Evolutionary conservation across 306 rosid genomes (phyloP), one percentile per base, ranked within the genome.

Genomic region (Pyrus communis): DNA sequence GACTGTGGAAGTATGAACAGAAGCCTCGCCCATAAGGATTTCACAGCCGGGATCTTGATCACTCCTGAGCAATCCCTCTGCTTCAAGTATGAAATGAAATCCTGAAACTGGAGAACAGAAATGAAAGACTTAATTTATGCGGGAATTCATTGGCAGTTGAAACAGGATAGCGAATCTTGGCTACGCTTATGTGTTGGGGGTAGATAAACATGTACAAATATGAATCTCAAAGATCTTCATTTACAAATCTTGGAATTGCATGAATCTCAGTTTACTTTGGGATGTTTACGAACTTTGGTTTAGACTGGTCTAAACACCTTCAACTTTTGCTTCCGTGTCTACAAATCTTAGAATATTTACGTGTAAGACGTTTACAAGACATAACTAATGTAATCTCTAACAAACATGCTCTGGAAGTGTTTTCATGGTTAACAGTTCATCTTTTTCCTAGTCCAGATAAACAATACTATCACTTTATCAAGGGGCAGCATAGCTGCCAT

Each of bases 11-110:
- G 93, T 79, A 95, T 85, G 82, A 92, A 95, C 13, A 95, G 91
- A 75, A 95, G 93, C 88, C 98, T 90, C 17, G 97, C 90, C 98
- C 98, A 92, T 73, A 90, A 82, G 71, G 91, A 85, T 84, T 87
- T 92, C 23, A 89, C 79, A 33, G 93, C 89, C 46, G 96, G 96
- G 68, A 92, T 82, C 82, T 95, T 95, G 60, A 92, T 95, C 69
- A 95, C 98, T 81, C 98, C 98, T 0, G 98, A 94, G 82, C 98
- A 95, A 51, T 89, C 98, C 84, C 93, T 95, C 89, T 92, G 97
- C 91, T 95, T 90, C 80, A 95, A 86, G 89, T 95, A 95, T 57
- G 91, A 78, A 81, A 90, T 65, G 71, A 92, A 92, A 85, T 90
- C 98, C 96, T 92, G 98, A 89, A 92, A 92, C 98, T 95, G 97